A percentile compares a stretch with the other conserved stretches of the same genome.
These are phyloP conservation scores for Gloeostereum incarnatum DNA, from an alignment of 768 basidiomycete species.

Conservation along the genomic window DNA sequence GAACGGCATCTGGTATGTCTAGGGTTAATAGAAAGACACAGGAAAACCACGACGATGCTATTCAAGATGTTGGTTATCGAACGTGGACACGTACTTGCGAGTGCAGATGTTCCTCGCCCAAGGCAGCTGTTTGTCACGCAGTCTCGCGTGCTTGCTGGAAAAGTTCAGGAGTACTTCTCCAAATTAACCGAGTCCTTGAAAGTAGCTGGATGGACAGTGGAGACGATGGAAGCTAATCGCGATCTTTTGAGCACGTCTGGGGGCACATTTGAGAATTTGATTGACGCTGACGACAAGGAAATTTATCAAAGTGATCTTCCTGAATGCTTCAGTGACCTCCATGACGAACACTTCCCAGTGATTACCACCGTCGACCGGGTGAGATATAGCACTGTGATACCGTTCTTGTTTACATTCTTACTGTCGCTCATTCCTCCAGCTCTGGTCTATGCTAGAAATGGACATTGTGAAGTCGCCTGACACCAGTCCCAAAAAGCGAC, in stretches of 20 bases:
- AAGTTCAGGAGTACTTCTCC: slow-evolving; percentile 57
- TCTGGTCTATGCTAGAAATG: slow-evolving; percentile 38
- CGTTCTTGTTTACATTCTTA: slow-evolving; percentile 1
- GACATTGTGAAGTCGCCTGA: slow-evolving; percentile 25
- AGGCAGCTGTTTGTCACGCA: slow-evolving; percentile 70
- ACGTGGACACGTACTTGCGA: slow-evolving; percentile 34
- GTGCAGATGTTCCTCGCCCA: slow-evolving; percentile 30
- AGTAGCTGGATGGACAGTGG: slow-evolving; percentile 22
- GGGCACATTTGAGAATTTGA: too few relatives aligned
- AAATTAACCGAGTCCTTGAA: slow-evolving; percentile 38
- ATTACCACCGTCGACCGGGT: slow-evolving; percentile 63
- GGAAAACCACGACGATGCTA: slow-evolving; percentile 71
- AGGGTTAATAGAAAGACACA: too few relatives aligned
- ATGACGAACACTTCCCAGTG: slow-evolving; percentile 57
- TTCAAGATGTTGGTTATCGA: slow-evolving; percentile 70
- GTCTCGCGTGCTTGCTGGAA: slow-evolving; percentile 54
- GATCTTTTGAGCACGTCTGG: too few relatives aligned
- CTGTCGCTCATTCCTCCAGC: too few relatives aligned
- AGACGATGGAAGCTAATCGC: too few relatives aligned
- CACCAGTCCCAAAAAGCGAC: neutral
- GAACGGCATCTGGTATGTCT: too few relatives aligned
- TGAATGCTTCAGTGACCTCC: slow-evolving; percentile 39
- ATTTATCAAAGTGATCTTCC: slow-evolving; percentile 38
- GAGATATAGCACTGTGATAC: slow-evolving; percentile 9
- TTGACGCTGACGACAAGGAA: slow-evolving; percentile 34